Evolutionary conservation across 768 basidiomycete species (phyloP), one percentile per base, ranked within the genome.

Genomic region (Termitomyces heimii): DNA sequence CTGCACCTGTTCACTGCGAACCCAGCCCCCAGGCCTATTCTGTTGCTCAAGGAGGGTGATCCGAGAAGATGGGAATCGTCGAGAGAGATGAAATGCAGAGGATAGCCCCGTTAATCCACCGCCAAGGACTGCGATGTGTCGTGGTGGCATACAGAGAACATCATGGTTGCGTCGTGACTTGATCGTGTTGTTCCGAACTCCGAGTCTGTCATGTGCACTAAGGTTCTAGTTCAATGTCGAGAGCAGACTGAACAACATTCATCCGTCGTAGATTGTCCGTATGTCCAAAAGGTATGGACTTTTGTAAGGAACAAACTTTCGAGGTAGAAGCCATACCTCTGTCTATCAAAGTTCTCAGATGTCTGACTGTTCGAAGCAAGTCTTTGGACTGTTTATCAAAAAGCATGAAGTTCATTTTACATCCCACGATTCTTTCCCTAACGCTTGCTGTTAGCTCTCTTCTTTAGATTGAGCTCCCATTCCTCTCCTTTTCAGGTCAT

Each of bases 101-200:
- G 90, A 86, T 12, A 95, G 81, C 16, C 94, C 94, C 0, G 88
- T 80, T 32, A 95, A 73, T 8, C 93, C 93, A 2, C 88, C 91
- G 0, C 93, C 94, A 20, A 94, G 72, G 57, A 94, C 69, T 16
- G 84, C 82, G 53, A 94, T 82, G 35, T 49, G 59, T 37, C 65
- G 62, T 57, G 60, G 48, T 37, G 57, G 45, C 57, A 59, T 60
- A 26, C 8, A 39, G 45, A 47, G 31, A 34, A 32, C 57, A 58
- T 58, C 22, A 24, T 50, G 42, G 32, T 43, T 9, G 14, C 52
- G n/a, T 53, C 22, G 22, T 24, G 54, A 92, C 51, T 66, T 96
- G 35, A 46, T 40, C 18, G 39, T 40, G n/a, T 40, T 40, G 5
- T 40, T 40, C 39, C 39, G n/a, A 40, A 40, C n/a, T 40, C 39